Evolutionary conservation across 1,284 basidiomycete species (phyloP), one percentile per base, ranked within the genome.

Genomic region (Pseudozyma tsukubaensis): DNA sequence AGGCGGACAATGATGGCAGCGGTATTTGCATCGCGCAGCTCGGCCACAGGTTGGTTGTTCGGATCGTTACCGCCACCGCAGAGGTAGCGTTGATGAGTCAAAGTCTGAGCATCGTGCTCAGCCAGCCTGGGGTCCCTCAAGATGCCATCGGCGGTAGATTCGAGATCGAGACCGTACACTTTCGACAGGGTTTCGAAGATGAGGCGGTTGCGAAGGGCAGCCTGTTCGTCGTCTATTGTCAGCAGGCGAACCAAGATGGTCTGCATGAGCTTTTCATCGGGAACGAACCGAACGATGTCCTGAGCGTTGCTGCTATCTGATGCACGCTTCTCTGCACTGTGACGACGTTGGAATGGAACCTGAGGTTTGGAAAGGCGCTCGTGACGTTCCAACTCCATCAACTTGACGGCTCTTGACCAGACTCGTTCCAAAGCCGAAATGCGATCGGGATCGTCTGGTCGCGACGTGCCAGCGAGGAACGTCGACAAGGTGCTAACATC

Each of bases 141-240:
- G 37, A 72, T 57, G 39, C 53, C 65, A 19, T 68, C 64, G n/a
- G 60, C 56, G n/a, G 34, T 29, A 8, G 40, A 42, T 16, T 54
- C 52, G 11, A 73, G 47, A n/a, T 73, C 61, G n/a, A 73, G 56
- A 37, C 58, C 61, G 47, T 68, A 73, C 18, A 65, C 43, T 34
- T 55, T 59, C 6, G 39, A n/a, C 6, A 68, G 14, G 14, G 65
- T 48, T 0, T 43, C 45, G 32, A 67, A 51, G 13, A 45, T 56
- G 13, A 69, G 45, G 18, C 52, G 49, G 10, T 36, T 13, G 2
- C 42, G 32, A 9, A 13, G 11, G 16, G 21, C 10, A 2, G 59
- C 4, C 10, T 47, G 50, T 6, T 21, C 45, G 14, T 60, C 49
- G 11, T 49, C 32, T 10, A 19, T 10, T 1, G 21, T 14, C 8